These are phyloP conservation scores for Phytophthora pluvialis DNA, from an alignment of 352 stramenopile species.

Conservation along the genomic window DNA sequence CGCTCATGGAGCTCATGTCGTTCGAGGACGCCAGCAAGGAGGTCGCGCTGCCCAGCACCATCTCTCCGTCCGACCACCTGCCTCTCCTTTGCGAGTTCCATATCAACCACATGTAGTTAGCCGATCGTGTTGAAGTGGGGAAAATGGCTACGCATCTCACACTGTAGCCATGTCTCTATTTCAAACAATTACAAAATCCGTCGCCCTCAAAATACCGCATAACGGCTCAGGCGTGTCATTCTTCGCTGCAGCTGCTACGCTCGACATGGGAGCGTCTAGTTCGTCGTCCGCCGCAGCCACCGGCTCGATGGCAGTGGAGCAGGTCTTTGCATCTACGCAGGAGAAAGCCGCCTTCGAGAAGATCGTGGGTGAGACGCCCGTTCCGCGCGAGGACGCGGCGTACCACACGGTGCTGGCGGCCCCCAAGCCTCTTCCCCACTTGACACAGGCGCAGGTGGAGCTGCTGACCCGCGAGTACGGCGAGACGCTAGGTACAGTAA, in stretches of 20 bases:
- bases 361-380: slow-evolving; percentile 59
- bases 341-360: slow-evolving; percentile 77
- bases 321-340: slow-evolving; percentile 54
- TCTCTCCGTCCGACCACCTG: slow-evolving; percentile 81
- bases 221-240: slow-evolving; percentile 20
- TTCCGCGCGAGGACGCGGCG: slow-evolving; percentile 57
- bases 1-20: slow-evolving; percentile 80
- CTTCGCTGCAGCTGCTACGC: slow-evolving; percentile 12
- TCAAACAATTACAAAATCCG: slow-evolving; percentile 25
- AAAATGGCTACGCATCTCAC: slow-evolving; percentile 18
- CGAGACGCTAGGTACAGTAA: slow-evolving; percentile 46
- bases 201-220: slow-evolving; percentile 10
- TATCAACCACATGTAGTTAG: slow-evolving; percentile 11
- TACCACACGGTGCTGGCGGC: slow-evolving; percentile 57
- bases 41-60: slow-evolving; percentile 64
- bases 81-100: slow-evolving; percentile 76
- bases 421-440: slow-evolving; percentile 48
- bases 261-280: slow-evolving; percentile 52
- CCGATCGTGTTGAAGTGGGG: slow-evolving; percentile 10
- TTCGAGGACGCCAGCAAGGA: slow-evolving; percentile 63
- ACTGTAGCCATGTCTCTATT: slow-evolving; percentile 27
- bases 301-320: slow-evolving; percentile 20
- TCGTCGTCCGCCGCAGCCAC: slow-evolving; percentile 37
- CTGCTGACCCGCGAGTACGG: slow-evolving; percentile 69
- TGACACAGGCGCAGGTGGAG: slow-evolving; percentile 68